Evolutionary conservation across 2,329 filamentous ascomycete genomes (phyloP), one percentile per base, ranked within the genome.

Genomic region (Penicillium capsulatum): DNA sequence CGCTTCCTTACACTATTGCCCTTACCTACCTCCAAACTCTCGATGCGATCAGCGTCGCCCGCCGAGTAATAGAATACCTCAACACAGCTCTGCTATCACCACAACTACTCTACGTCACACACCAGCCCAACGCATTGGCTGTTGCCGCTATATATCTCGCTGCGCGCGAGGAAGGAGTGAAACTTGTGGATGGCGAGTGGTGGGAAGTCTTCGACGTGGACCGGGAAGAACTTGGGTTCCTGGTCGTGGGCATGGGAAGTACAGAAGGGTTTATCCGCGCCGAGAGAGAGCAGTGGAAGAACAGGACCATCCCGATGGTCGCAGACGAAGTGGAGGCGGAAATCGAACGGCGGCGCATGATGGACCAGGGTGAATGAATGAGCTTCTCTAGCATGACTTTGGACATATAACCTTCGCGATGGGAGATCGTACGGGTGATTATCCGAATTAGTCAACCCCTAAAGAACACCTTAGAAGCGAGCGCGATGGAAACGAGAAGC

Each of bases 181-280:
- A 86, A 62, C 75, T 96, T 67, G 88, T 91, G 0, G 84, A 85
- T 48, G 79, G 78, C 33, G 83, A 87, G 48, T 98, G 92, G 92
- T 98, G 92, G 92, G 90, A 96, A 65, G 87, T 97, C 0, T 97
- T 97, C 63, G 92, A 98, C 64, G 86, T 92, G 6, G 90, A 96
- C 56, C 76, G 92, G 35, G 92, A 98, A 70, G 89, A 95, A 61
- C 73, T 98, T 24, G 92, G 92, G 0, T 97, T 97, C 54, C 66
- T 97, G 42, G 89, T 94, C 3, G 86, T 96, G 8, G 89, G 77
- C 0, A 79, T 96, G 76, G 73, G 80, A 46, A 96, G 90, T 55
- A 70, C 94, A 38, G 81, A 84, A 47, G 81, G 79, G 1, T 88
- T 84, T 66, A 79, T 81, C 38, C 67, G 66, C 44, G 72, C 72